Evolutionary conservation across 352 stramenopile genomes (phyloP), one percentile per base, ranked within the genome.

Genomic region (Phytophthora ramorum): DNA sequence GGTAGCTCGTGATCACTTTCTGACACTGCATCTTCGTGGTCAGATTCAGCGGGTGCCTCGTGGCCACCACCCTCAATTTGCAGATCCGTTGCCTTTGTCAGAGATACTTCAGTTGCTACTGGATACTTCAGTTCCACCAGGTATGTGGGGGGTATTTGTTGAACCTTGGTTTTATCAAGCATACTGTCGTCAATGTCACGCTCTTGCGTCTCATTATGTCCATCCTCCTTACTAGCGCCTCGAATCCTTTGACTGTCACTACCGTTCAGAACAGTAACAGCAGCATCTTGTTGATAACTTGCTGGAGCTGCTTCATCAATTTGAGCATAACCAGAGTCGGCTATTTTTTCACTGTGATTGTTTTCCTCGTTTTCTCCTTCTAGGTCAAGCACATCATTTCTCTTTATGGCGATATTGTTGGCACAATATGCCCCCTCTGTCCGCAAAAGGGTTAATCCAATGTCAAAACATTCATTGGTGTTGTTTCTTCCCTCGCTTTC

Each of bases 1-100:
- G 62, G 32, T 14, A 13, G 20, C n/a, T 69, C 65, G 20, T 53
- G 6, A 7, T 52, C 53, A n/a, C 12, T 51, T 24, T 61, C 35
- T n/a, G 30, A 40, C 14, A 20, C 41, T 44, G 10, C 17, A 7
- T 61, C 44, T 34, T 67, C 44, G 8, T 53, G 14, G 28, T 34
- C 19, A 48, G 7, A 30, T 51, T 32, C 37, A 54, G 13, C 16
- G 8, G 12, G 9, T 24, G 37, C 8, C 16, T 48, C 35, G 34
- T 40, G 1, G 17, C 46, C 10, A 45, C 0, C 40, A 20, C 38
- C 17, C 16, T 60, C 24, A 5, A 22, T 45, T 28, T 41, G 26
- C 22, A 35, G 12, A 24, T 13, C 19, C 24, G 34, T 12, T 32
- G 4, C 34, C 10, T 16, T n/a, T 16, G 9, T 12, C 50, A 19